phyloP scores from a whole-genome alignment of 768 basidiomycete species.

The Pulveroboletus sp. region DNA sequence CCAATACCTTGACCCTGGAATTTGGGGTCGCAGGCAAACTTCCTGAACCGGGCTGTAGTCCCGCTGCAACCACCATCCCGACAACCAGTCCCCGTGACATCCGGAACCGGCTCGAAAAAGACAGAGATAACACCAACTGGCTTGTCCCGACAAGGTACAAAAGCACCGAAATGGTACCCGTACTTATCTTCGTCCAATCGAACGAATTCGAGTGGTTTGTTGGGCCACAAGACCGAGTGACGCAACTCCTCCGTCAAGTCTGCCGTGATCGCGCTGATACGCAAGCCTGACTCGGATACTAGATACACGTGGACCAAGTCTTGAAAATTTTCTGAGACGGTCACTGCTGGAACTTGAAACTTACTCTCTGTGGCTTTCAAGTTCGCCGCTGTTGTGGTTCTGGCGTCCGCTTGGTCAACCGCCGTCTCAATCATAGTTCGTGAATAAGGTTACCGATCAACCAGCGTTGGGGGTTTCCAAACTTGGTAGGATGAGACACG shows the following conservation, averaged over 20 bases:
- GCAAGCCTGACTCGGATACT: conserved; percentile 11
- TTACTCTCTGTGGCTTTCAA: conserved; percentile 11
- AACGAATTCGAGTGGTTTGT: conserved; percentile 46
- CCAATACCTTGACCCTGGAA: conserved; percentile 56
- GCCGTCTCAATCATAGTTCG: conserved; percentile 3
- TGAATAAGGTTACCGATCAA: conserved; percentile 4
- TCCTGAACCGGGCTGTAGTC: conserved; percentile 48
- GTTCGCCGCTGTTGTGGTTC: not conserved
- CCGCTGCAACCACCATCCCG: not conserved
- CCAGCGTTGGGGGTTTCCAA: not conserved
- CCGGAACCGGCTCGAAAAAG: conserved; percentile 43
- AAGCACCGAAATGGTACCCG: conserved; percentile 56
- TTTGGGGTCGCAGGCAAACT: conserved; percentile 55
- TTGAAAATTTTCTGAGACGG: not conserved
- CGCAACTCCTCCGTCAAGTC: conserved; percentile 49
- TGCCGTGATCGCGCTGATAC: conserved; percentile 34
- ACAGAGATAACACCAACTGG: conserved; percentile 57
- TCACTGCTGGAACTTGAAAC: too few relatives aligned
- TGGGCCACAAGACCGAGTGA: conserved; percentile 58
- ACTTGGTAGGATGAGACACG: too few relatives aligned
- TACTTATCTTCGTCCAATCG: conserved; percentile 49
- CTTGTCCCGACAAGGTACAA: conserved; percentile 34
- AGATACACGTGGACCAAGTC: conserved; percentile 1
- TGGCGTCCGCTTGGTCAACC: conserved; percentile 4
- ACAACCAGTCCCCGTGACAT: conserved; percentile 1